These are phyloP conservation scores for Leccinum truebloodii DNA, from an alignment of 768 basidiomycete genomes.

Conservation along the genomic window DNA sequence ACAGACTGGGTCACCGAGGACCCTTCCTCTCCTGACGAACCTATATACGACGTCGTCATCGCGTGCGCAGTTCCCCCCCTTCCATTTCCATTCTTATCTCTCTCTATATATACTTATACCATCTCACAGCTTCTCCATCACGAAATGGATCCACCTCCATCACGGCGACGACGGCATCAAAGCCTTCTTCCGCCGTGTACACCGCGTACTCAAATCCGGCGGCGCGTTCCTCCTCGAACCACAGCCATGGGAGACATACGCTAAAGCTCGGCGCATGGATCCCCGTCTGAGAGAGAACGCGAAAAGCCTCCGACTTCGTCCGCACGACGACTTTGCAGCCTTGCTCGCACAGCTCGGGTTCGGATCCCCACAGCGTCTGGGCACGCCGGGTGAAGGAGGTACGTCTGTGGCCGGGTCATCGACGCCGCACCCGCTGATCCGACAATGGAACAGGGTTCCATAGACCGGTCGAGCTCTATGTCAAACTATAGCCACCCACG, in stretches of 20 bases:
- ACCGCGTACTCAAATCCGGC: constrained; percentile 55
- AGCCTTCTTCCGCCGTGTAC: constrained; percentile 64
- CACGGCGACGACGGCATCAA: constrained; percentile 72
- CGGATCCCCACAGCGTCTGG: constrained; percentile 44
- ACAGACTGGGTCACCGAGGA: constrained; percentile 70
- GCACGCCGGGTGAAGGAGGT: constrained; percentile 68
- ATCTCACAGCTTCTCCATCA: constrained; percentile 58
- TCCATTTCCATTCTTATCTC: background rate
- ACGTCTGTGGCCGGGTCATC: constrained; percentile 14
- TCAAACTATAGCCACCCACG: constrained; percentile 35
- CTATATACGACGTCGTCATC: constrained; percentile 74
- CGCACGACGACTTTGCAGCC: constrained; percentile 59
- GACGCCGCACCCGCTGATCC: constrained; percentile 2
- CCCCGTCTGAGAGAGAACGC: constrained; percentile 63
- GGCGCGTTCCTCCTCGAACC: constrained; percentile 80
- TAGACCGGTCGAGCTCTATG: constrained; percentile 60
- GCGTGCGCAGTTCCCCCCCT: constrained; percentile 53
- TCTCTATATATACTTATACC: background rate
- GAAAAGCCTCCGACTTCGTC: constrained; percentile 55
- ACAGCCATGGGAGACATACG: constrained; percentile 84
- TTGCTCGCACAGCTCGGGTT: constrained; percentile 68
- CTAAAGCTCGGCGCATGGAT: constrained; percentile 71
- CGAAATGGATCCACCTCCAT: constrained; percentile 93
- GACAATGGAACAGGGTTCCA: constrained; percentile 17
- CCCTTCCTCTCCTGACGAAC: constrained; percentile 56